Percentiles rank a stretch among this genome's conserved stretches.
phyloP scores from a whole-genome alignment of 495 filamentous ascomycete species.

The Pseudotulostoma volvatum region DNA sequence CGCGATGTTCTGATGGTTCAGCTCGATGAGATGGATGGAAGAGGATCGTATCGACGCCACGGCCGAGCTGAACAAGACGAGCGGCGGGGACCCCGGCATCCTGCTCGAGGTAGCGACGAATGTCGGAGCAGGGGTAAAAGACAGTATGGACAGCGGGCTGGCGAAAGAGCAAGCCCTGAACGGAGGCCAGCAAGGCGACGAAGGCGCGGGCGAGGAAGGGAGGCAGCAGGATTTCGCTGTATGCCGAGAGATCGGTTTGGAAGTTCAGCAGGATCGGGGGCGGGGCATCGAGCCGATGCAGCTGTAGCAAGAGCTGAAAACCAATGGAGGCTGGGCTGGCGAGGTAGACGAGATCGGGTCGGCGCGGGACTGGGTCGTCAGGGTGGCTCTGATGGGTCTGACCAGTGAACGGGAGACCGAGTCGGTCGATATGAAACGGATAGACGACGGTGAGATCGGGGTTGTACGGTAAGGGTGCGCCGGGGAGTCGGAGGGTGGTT shows the following conservation, averaged over 20 bases:
- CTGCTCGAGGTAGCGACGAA: conserved; percentile 36
- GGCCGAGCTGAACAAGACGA: conserved; percentile 36
- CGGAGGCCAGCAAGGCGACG: conserved; percentile 34
- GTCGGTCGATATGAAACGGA: conserved; percentile 38
- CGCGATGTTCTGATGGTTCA: no score
- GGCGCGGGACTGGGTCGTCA: conserved; percentile 21
- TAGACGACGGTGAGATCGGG: conserved; percentile 46
- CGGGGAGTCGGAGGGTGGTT: conserved; percentile 32
- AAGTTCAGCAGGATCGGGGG: conserved; percentile 44
- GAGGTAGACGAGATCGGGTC: conserved; percentile 43
- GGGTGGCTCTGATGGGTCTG: no score
- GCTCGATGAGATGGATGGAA: conserved; percentile 36
- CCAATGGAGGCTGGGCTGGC: conserved; percentile 48
- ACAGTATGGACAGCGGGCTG: conserved; percentile 40
- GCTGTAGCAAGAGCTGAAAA: conserved; percentile 45
- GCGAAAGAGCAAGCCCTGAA: conserved; percentile 44
- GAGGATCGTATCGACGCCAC: conserved; percentile 42
- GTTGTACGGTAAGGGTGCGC: conserved; percentile 48
- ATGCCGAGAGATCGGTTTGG: conserved; percentile 48
- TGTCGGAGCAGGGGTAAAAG: conserved; percentile 43
- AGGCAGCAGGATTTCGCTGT: conserved; percentile 44
- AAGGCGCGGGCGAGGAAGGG: conserved; percentile 36
- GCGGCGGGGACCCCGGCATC: conserved; percentile 25
- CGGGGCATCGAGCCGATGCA: conserved; percentile 34
- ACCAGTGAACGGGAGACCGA: no score